phyloP scores from a whole-genome alignment of 169 alveolate species.

The Cryptosporidium felis region DNA sequence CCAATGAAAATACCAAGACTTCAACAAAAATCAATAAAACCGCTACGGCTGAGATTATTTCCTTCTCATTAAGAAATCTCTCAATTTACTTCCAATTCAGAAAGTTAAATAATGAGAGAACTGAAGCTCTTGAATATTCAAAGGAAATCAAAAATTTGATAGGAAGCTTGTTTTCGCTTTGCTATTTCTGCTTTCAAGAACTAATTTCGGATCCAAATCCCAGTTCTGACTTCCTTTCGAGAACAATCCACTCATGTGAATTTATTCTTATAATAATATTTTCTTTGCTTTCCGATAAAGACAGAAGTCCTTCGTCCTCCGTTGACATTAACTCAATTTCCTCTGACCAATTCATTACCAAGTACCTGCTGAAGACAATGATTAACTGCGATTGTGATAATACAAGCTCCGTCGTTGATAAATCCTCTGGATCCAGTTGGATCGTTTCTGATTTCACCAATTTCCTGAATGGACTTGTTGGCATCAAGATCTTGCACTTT shows the following conservation, averaged over 20 bases:
- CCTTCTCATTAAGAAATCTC: not conserved
- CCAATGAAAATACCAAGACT: not conserved
- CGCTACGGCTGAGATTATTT: not conserved
- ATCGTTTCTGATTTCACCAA: not conserved
- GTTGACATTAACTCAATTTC: not conserved
- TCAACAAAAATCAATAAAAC: not conserved
- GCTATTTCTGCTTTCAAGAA: not conserved
- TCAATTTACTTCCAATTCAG: slow-evolving; percentile 21
- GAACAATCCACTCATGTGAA: not conserved
- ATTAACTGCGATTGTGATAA: not conserved
- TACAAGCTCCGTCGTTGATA: not conserved
- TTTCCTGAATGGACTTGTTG: slow-evolving; percentile 24
- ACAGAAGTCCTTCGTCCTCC: not conserved
- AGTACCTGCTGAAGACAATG: slow-evolving; percentile 12
- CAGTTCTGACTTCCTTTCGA: not conserved
- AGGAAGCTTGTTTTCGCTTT: not conserved
- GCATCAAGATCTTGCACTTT: slow-evolving; percentile 24
- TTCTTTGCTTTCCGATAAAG: slow-evolving; percentile 41
- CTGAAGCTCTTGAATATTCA: slow-evolving; percentile 25
- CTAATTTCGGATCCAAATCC: not conserved
- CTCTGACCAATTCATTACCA: not conserved
- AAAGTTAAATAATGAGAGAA: not conserved
- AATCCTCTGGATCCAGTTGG: not conserved
- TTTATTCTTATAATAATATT: slow-evolving; percentile 21
- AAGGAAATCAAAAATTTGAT: slow-evolving; percentile 5